Conservation (phyloP, 768 basidiomycete species). For the Filobasidium floriforme region DNA sequence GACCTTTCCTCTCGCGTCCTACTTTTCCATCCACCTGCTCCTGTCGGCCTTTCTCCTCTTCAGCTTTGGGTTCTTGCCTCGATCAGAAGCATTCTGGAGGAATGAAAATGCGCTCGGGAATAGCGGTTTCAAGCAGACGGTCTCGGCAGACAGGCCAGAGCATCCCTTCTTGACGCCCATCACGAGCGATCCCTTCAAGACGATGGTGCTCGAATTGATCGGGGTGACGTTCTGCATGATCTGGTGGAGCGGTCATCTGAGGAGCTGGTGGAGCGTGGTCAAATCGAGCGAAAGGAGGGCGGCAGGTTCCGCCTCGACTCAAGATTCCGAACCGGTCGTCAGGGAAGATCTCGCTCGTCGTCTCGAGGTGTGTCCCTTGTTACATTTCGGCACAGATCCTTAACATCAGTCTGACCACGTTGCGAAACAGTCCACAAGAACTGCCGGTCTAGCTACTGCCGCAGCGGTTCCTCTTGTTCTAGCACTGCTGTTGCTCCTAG, state of each 20-base stretch:
- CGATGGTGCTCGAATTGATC: conserved; percentile 54
- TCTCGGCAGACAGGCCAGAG: conserved; percentile 57
- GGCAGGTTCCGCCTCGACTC: neutral
- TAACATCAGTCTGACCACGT: neutral
- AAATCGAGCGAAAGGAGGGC: neutral
- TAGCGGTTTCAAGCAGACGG: neutral
- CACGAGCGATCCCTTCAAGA: conserved; percentile 56
- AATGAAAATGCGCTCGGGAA: conserved; percentile 14
- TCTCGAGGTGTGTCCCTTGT: neutral
- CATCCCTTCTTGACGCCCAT: conserved; percentile 61
- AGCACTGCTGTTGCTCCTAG: conserved; percentile 58
- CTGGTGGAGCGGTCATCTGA: conserved; percentile 68
- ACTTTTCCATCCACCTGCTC: conserved; percentile 32
- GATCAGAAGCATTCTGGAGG: conserved; percentile 21
- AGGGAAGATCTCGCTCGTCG: neutral
- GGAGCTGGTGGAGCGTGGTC: conserved; percentile 50
- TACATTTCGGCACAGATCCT: neutral
- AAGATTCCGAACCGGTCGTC: neutral
- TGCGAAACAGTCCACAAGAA: neutral
- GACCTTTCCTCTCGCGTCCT: conserved; percentile 28
- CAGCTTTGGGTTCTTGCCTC: conserved; percentile 33
- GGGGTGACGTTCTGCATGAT: conserved; percentile 56
- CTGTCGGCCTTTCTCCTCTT: conserved; percentile 30
- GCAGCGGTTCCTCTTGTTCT: conserved; percentile 52
- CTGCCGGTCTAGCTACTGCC: conserved; percentile 53